Evolutionary conservation across 352 stramenopile species (phyloP).

Genomic region (Phytophthora vignae): DNA sequence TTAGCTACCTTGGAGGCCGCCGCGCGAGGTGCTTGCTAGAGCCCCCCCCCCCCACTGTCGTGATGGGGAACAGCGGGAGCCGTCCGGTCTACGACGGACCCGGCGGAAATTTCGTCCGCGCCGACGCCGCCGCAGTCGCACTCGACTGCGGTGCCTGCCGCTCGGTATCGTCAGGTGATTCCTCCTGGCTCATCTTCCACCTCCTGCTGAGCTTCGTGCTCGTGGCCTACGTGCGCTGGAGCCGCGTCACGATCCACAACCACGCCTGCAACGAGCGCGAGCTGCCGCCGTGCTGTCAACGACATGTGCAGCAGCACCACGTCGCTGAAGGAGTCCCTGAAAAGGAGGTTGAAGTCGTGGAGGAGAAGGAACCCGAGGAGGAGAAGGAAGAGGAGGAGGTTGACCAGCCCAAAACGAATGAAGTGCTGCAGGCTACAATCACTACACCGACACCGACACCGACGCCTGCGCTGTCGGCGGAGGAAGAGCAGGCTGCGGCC

Average conservation of each 20-base stretch:
- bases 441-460: neutral
- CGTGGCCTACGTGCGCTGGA: conserved; percentile 55
- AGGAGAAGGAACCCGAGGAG: neutral
- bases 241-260: conserved; percentile 38
- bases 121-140: conserved; percentile 14
- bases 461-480: neutral
- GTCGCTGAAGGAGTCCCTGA: conserved; percentile 1
- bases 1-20: neutral
- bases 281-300: conserved; percentile 26
- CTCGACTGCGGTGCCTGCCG: conserved; percentile 26
- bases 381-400: conserved; percentile 9
- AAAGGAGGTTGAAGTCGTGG: conserved; percentile 5
- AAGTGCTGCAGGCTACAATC: conserved; percentile 17
- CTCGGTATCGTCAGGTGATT: conserved; percentile 19
- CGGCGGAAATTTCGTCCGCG: conserved; percentile 36
- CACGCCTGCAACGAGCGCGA: conserved; percentile 33
- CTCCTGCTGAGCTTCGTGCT: conserved; percentile 51
- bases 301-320: conserved; percentile 18
- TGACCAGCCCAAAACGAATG: conserved; percentile 18
- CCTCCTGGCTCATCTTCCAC: conserved; percentile 47
- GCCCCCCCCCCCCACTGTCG: conserved; percentile 5
- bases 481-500: conserved; percentile 18
- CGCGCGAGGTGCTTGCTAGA: conserved; percentile 5
- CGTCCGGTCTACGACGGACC: conserved; percentile 31
- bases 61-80: conserved; percentile 27